phyloP scores from a whole-genome alignment of 2,329 filamentous ascomycete genomes.

The Aspergillus piperis region DNA sequence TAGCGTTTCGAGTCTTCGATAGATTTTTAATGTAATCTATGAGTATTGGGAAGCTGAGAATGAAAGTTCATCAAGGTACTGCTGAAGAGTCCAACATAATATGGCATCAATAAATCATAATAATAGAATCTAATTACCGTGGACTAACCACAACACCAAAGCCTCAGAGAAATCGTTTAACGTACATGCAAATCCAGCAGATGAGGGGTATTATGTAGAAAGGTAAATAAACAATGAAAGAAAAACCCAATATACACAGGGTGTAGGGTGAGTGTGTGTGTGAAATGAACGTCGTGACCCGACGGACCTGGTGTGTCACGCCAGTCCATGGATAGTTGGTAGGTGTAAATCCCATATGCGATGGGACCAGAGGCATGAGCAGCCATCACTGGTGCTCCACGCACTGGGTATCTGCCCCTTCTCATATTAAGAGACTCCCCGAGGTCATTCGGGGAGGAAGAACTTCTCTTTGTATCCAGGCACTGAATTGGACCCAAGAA shows the following conservation, averaged over 20 bases:
- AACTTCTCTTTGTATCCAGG: background rate
- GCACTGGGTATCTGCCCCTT: background rate
- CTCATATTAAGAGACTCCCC: background rate
- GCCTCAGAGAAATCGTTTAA: conserved; percentile 31
- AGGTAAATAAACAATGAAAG: conserved; percentile 13
- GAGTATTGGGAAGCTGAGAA: background rate
- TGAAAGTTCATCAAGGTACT: too few relatives aligned
- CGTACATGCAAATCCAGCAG: conserved; percentile 32
- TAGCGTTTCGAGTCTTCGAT: background rate
- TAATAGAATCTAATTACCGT: conserved; percentile 17
- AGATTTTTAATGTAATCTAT: background rate
- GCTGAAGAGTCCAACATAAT: background rate
- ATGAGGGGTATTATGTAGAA: conserved; percentile 39
- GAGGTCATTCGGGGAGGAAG: background rate
- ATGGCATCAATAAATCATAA: conserved; percentile 7
- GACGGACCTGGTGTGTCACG: background rate
- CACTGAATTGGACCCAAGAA: background rate
- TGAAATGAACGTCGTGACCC: conserved; percentile 16
- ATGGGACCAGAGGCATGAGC: background rate
- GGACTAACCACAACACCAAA: conserved; percentile 22
- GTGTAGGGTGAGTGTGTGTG: conserved; percentile 4
- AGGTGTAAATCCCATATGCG: background rate
- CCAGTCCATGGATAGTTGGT: background rate
- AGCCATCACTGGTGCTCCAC: background rate
- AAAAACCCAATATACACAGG: conserved; percentile 27